Conservation (phyloP, 2,329 filamentous ascomycete species). For the Thyridium curvatum region DNA sequence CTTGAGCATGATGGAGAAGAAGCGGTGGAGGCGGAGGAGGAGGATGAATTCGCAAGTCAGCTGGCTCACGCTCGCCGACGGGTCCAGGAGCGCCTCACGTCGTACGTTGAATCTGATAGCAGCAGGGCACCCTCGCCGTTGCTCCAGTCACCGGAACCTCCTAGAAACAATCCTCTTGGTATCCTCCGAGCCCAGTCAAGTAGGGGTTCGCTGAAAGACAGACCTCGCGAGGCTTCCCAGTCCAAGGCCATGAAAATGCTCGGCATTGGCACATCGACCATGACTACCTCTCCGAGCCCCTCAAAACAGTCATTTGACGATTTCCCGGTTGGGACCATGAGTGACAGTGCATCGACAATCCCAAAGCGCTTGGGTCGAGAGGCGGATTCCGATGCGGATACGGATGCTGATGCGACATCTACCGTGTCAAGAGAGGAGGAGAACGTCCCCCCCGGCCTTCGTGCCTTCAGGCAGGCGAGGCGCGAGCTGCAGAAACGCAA, state of each 20-base stretch:
- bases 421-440: slow-evolving; percentile 26
- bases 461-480: slow-evolving; percentile 51
- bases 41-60: slow-evolving; percentile 67
- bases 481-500: slow-evolving; percentile 50
- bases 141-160: slow-evolving; percentile 23
- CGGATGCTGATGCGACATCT: slow-evolving; percentile 6
- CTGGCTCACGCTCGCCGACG: slow-evolving; percentile 64
- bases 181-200: slow-evolving; percentile 63
- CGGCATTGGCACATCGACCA: slow-evolving; percentile 41
- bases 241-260: slow-evolving; percentile 57
- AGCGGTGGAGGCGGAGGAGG: too few relatives aligned
- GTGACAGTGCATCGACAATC: not conserved
- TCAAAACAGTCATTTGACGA: slow-evolving; percentile 29
- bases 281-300: slow-evolving; percentile 32
- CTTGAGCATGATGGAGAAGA: too few relatives aligned
- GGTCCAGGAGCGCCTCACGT: slow-evolving; percentile 67
- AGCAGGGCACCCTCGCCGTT: slow-evolving; percentile 36
- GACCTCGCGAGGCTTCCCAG: slow-evolving; percentile 30
- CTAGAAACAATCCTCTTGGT: slow-evolving; percentile 49
- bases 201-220: slow-evolving; percentile 54
- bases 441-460: slow-evolving; percentile 42
- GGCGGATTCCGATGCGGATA: slow-evolving; percentile 8
- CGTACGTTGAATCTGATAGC: slow-evolving; percentile 58
- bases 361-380: not conserved
- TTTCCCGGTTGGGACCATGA: slow-evolving; percentile 11